A percentile compares a stretch with the other conserved stretches of the same genome.
Evolutionary conservation across 257 asterid species (phyloP).

Genomic region (Solanum chiquidenum): DNA sequence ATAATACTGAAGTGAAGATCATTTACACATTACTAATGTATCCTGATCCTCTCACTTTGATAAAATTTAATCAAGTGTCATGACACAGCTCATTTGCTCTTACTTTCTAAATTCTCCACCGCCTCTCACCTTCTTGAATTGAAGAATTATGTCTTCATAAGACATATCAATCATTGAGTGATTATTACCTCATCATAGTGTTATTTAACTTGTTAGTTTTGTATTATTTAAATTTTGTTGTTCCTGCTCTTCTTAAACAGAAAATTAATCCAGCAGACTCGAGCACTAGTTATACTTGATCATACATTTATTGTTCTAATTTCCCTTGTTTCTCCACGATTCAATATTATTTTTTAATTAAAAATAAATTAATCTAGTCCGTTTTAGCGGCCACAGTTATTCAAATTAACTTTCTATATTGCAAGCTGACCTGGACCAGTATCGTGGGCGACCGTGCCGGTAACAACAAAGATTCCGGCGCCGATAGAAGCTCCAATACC

Average conservation of each 20-base stretch:
- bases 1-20: background rate
- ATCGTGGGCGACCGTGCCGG: conserved; percentile 95
- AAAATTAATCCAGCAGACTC: background rate
- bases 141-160: background rate
- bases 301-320: background rate
- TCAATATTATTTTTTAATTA: background rate
- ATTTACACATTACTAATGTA: background rate
- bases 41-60: background rate
- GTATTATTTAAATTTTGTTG: background rate
- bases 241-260: background rate
- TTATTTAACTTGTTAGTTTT: background rate
- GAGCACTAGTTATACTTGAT: background rate
- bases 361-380: background rate
- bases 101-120: background rate
- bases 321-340: background rate
- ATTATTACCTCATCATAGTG: background rate
- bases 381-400: background rate
- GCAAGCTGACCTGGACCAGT: conserved; percentile 79
- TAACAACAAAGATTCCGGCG: conserved; percentile 89
- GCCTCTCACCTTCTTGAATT: background rate
- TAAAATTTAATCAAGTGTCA: background rate
- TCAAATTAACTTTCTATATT: background rate
- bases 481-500: conserved; percentile 98
- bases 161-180: background rate
- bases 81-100: background rate